Conservation (phyloP, 2,329 filamentous ascomycete species). For the Trichoderma endophyticum region DNA sequence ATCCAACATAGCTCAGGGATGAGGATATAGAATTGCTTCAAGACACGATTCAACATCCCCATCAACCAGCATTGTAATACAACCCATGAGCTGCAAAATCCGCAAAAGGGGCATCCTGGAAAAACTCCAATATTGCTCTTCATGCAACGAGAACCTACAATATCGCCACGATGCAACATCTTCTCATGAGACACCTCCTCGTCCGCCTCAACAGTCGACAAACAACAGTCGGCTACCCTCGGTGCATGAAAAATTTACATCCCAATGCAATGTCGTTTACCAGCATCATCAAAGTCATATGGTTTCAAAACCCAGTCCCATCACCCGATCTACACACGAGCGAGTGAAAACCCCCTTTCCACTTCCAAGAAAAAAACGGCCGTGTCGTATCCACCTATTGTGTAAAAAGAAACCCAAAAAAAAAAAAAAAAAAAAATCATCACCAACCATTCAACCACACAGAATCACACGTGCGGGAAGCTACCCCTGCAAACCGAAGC, state of each 20-base stretch:
- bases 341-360: neutral
- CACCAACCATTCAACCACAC: neutral
- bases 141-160: neutral
- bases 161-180: neutral
- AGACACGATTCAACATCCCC: neutral
- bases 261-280: neutral
- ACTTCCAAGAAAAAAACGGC: neutral
- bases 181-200: neutral
- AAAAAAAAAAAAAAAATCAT: neutral
- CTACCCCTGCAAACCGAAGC: neutral
- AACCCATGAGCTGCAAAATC: neutral
- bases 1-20: neutral
- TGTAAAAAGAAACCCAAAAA: neutral
- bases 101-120: neutral
- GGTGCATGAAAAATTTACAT: neutral
- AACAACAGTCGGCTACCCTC: neutral
- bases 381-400: neutral
- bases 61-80: neutral
- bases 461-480: neutral
- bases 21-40: neutral
- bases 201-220: neutral
- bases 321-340: neutral
- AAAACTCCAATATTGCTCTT: neutral
- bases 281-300: neutral
- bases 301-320: neutral